These are phyloP conservation scores for Rosa rugosa DNA, from an alignment of 306 rosid species.

Conservation along the genomic window DNA sequence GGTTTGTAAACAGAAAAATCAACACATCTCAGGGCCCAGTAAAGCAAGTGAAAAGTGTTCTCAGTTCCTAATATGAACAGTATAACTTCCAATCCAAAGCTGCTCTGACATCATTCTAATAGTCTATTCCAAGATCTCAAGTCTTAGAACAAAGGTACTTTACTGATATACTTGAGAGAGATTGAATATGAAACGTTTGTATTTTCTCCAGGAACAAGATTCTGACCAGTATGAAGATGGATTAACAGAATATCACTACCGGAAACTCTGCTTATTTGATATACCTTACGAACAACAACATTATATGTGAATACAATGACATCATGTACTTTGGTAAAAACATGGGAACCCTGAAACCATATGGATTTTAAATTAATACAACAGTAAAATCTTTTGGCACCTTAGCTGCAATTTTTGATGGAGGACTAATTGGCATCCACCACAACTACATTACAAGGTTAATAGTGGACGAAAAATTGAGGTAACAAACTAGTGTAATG, in stretches of 20 bases:
- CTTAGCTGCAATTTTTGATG: slow-evolving; percentile 36
- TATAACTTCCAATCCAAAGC: background rate
- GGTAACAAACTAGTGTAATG: slow-evolving; percentile 25
- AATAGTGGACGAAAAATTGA: slow-evolving; percentile 24
- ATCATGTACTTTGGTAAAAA: slow-evolving; percentile 23
- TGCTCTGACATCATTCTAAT: background rate
- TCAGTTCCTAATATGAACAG: no score
- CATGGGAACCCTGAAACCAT: slow-evolving; percentile 30
- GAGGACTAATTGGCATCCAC: slow-evolving; percentile 30
- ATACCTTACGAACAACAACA: slow-evolving; percentile 23
- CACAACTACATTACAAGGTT: slow-evolving; percentile 42
- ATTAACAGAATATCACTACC: background rate
- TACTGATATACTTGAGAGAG: background rate
- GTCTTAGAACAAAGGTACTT: background rate
- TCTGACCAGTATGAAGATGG: background rate
- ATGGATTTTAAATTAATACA: slow-evolving; percentile 27
- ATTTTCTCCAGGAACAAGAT: background rate
- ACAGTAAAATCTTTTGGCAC: slow-evolving; percentile 29
- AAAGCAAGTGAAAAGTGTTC: background rate
- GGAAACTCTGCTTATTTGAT: slow-evolving; percentile 21
- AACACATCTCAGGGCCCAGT: background rate
- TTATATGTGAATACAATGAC: slow-evolving; percentile 30
- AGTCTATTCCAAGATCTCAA: background rate
- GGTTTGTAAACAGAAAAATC: background rate
- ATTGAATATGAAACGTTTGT: background rate